A percentile compares a stretch with the other conserved stretches of the same genome.
phyloP scores from a whole-genome alignment of 441 rosid genomes.

The Populus hybrid region DNA sequence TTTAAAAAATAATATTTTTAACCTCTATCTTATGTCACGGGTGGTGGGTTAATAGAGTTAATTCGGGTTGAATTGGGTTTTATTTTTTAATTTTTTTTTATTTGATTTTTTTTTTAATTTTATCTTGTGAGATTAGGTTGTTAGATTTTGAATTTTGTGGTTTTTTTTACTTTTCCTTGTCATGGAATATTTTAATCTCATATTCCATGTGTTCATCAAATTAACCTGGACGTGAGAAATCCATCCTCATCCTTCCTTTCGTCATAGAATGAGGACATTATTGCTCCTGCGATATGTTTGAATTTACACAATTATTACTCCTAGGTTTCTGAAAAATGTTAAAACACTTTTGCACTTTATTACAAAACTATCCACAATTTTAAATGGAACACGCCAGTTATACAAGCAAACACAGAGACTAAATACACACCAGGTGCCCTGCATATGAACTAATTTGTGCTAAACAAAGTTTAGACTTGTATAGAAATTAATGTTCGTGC shows the following conservation, averaged over 20 bases:
- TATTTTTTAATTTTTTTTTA: too few species aligned
- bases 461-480: neutral
- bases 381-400: neutral
- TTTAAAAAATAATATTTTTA: too few species aligned
- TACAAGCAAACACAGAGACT: neutral
- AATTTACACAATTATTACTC: neutral
- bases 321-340: neutral
- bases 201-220: too few species aligned
- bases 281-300: constrained; percentile 14
- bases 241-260: constrained; percentile 70
- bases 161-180: too few species aligned
- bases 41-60: too few species aligned
- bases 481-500: neutral
- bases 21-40: too few species aligned
- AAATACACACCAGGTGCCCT: neutral
- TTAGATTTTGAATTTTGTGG: too few species aligned
- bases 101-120: too few species aligned
- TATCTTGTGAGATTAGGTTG: too few species aligned
- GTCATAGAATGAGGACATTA: constrained; percentile 26
- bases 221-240: constrained; percentile 30
- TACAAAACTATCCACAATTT: neutral
- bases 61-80: accelerated
- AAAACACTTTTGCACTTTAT: neutral
- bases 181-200: too few species aligned
- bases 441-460: neutral